A percentile compares a stretch with the other conserved stretches of the same genome.
Evolutionary conservation across 176 grass and related monocot genomes (phyloP).

Genomic region (Metroxylon sagu): DNA sequence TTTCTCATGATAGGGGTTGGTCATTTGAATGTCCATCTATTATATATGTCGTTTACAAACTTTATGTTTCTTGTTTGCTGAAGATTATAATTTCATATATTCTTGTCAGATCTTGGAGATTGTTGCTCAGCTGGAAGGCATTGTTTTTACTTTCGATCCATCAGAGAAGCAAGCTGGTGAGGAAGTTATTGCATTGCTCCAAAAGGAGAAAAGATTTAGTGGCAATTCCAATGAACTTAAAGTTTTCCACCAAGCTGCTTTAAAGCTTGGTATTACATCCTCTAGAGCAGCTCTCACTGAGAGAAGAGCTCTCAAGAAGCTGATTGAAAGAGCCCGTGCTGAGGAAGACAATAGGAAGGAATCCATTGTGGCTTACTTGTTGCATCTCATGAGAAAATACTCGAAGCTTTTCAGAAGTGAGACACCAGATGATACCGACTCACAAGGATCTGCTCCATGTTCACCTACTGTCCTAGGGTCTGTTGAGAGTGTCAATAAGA

Average conservation of each 20-base stretch:
- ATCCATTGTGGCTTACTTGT: constrained; percentile 36
- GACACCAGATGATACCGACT: constrained; percentile 26
- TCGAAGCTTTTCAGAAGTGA: constrained; percentile 48
- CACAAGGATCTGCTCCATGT: constrained; percentile 37
- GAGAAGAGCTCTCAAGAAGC: constrained; percentile 60
- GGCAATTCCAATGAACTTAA: constrained; percentile 44
- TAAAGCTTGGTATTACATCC: constrained; percentile 42
- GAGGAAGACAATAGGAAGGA: constrained; percentile 62
- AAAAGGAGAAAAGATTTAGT: constrained; percentile 39
- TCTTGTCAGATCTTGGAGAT: constrained; percentile 54
- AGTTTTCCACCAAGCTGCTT: constrained; percentile 43
- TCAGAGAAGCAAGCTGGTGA: constrained; percentile 51
- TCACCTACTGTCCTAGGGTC: constrained; percentile 25
- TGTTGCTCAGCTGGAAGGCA: constrained; percentile 37
- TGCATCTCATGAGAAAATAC: constrained; percentile 71
- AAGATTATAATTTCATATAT: not conserved
- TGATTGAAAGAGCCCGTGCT: constrained; percentile 45
- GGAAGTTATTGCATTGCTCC: constrained; percentile 48
- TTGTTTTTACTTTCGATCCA: constrained; percentile 44
- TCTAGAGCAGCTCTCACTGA: constrained; percentile 54
- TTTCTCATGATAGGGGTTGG: no score
- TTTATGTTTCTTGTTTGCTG: no score
- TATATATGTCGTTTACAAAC: no score
- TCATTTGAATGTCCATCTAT: no score
- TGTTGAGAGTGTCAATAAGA: constrained; percentile 24